Conservation (phyloP, 208 protist species). For the Spongospora subterranea region DNA sequence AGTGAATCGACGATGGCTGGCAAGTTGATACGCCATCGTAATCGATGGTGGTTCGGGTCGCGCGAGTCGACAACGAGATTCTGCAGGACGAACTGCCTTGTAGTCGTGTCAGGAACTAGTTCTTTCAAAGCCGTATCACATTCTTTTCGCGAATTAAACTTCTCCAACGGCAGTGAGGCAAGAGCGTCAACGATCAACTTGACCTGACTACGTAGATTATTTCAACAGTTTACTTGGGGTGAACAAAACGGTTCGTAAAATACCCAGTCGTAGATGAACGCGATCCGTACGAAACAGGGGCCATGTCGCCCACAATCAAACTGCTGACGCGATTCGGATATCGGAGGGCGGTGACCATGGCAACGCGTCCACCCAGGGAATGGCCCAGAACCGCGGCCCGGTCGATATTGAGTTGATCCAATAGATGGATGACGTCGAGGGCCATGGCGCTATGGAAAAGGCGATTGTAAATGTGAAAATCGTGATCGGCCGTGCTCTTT, state of each 20-base stretch:
- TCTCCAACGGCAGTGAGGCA: constrained; percentile 14
- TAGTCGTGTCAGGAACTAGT: background rate
- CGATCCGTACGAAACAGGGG: background rate
- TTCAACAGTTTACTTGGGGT: background rate
- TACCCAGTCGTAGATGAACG: background rate
- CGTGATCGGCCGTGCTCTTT: background rate
- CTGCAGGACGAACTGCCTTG: constrained; percentile 46
- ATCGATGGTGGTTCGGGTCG: background rate
- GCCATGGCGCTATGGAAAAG: constrained; percentile 34
- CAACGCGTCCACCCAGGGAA: constrained; percentile 43
- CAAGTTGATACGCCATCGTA: constrained; percentile 59
- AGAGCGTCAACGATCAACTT: constrained; percentile 2
- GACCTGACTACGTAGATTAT: background rate
- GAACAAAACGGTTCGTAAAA: background rate
- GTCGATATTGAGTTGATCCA: constrained; percentile 15
- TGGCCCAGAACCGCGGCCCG: background rate
- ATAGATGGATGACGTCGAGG: constrained; percentile 17
- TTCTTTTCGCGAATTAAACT: background rate
- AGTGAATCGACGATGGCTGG: background rate
- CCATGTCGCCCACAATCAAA: constrained; percentile 19
- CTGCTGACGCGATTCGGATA: background rate
- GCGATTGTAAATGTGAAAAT: background rate
- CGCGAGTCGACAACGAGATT: background rate
- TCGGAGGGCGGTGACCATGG: constrained; percentile 15
- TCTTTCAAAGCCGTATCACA: background rate